Evolutionary conservation across 139 green algal genomes (phyloP), one percentile per base, ranked within the genome.

Genomic region (Chlamydomonas schloesseri): DNA sequence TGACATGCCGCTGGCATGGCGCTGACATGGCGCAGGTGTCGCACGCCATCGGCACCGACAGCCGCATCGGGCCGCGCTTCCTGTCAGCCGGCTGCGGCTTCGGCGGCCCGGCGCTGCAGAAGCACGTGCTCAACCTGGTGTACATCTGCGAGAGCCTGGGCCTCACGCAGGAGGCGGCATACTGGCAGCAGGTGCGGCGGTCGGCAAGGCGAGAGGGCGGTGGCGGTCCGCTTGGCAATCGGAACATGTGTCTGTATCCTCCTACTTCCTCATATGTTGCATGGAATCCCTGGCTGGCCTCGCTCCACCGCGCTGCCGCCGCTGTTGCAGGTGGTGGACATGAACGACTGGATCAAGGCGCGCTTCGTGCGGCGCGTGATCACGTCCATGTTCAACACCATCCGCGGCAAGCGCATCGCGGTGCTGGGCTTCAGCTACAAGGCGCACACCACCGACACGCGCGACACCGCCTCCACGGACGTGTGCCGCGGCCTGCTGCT

Each of bases 351-450:
- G 89, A 95, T 99, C 94, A 99, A 99, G 93, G 75, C 91, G 67
- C 89, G 92, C 23, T 99, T 99, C 91, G 97, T 99, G 69, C 93
- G 96, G 81, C 91, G 95, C 34, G 92, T 99, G 58, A 96, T 99
- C 80, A 91, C 82, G n/a, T 91, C 93, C 76, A 98, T 99, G 97
- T 99, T 99, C 94, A 99, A 99, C 94, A 99, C 97, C 58, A 96
- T 99, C 68, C 90, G 83, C 18, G 93, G 92, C 82, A 99, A 99
- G 94, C 96, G 95, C 79, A 97, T 99, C 79, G 94, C 94, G 15
- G 88, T 99, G 26, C 90, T 98, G 23, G 97, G 97, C 71, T 99
- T 99, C 90, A 96, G 97, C 15, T 99, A 99, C 95, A 99, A 99
- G 91, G 99, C 98, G 89, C 91, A 96, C 82, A 95, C 91, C n/a